A percentile compares a stretch with the other conserved stretches of the same genome.
These are phyloP conservation scores for Galerina marginata DNA, from an alignment of 768 basidiomycete species.

Conservation along the genomic window DNA sequence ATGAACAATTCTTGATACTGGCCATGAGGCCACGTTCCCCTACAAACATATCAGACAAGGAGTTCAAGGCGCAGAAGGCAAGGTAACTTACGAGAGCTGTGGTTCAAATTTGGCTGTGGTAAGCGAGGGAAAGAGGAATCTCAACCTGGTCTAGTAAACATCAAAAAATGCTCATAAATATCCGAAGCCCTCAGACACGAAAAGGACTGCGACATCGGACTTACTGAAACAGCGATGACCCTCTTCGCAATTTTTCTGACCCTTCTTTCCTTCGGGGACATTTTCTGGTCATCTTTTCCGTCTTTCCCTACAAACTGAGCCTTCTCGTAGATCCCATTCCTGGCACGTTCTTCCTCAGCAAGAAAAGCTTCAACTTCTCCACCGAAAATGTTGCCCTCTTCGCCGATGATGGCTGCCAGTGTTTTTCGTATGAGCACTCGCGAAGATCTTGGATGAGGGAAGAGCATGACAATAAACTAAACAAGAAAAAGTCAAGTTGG, in stretches of 20 bases:
- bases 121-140: slow-evolving; percentile 41
- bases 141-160: slow-evolving; percentile 39
- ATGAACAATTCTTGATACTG: slow-evolving; percentile 39
- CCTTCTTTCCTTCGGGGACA: slow-evolving; percentile 45
- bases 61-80: background rate
- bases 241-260: slow-evolving; percentile 39
- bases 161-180: background rate
- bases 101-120: slow-evolving; percentile 47
- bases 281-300: slow-evolving; percentile 23
- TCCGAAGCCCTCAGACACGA: background rate
- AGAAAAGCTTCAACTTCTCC: slow-evolving; percentile 50
- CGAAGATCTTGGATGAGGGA: slow-evolving; percentile 48
- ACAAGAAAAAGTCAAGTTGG: background rate
- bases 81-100: slow-evolving; percentile 41
- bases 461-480: slow-evolving; percentile 51
- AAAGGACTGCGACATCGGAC: slow-evolving; percentile 9
- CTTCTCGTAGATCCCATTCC: slow-evolving; percentile 35
- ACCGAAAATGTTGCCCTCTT: slow-evolving; percentile 43
- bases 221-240: slow-evolving; percentile 40
- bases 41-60: slow-evolving; percentile 17
- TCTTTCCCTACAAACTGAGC: slow-evolving; percentile 21
- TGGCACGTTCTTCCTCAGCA: slow-evolving; percentile 44
- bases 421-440: slow-evolving; percentile 48
- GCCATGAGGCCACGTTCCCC: slow-evolving; percentile 47
- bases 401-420: slow-evolving; percentile 39